phyloP scores from a whole-genome alignment of 2,329 filamentous ascomycete species.

The Diaporthe batatas region DNA sequence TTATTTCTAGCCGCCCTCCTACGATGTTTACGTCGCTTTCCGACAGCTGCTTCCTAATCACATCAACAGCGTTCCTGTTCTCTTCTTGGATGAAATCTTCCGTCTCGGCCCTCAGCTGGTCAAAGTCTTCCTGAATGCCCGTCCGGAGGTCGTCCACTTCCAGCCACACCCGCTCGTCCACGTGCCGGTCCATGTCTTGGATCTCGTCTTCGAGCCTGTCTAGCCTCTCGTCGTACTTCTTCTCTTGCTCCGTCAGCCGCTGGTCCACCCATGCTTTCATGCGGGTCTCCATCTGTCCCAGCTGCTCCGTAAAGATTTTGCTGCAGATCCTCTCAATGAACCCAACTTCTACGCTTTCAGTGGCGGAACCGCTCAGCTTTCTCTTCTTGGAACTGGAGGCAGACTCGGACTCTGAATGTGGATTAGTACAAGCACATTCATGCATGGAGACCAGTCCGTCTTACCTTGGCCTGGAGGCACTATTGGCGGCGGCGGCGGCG shows the following conservation, averaged over 20 bases:
- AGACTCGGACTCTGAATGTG: not conserved
- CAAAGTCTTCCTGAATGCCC: constrained; percentile 20
- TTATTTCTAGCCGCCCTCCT: constrained; percentile 19
- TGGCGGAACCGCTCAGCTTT: constrained; percentile 6
- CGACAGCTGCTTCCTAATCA: constrained; percentile 16
- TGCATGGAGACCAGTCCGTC: not conserved
- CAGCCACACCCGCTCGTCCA: constrained; percentile 23
- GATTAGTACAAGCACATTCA: not conserved
- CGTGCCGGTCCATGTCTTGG: constrained; percentile 1
- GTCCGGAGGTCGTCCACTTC: constrained; percentile 30
- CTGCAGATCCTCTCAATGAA: constrained; percentile 7
- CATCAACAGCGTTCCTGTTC: constrained; percentile 11
- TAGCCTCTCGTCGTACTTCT: constrained; percentile 19
- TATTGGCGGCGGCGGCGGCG: constrained; percentile 22
- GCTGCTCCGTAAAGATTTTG: constrained; percentile 17
- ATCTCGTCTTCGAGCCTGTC: constrained; percentile 20
- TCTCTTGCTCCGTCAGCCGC: constrained; percentile 16
- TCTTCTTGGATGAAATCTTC: constrained; percentile 9
- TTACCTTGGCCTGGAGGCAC: constrained; percentile 4
- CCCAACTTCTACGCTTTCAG: not conserved
- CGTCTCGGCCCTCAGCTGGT: constrained; percentile 10
- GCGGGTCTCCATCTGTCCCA: constrained; percentile 18
- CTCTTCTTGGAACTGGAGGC: constrained; percentile 12
- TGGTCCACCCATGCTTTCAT: constrained; percentile 21
- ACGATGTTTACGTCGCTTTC: constrained; percentile 26